phyloP scores from a whole-genome alignment of 306 rosid genomes.

The Pueraria montana region DNA sequence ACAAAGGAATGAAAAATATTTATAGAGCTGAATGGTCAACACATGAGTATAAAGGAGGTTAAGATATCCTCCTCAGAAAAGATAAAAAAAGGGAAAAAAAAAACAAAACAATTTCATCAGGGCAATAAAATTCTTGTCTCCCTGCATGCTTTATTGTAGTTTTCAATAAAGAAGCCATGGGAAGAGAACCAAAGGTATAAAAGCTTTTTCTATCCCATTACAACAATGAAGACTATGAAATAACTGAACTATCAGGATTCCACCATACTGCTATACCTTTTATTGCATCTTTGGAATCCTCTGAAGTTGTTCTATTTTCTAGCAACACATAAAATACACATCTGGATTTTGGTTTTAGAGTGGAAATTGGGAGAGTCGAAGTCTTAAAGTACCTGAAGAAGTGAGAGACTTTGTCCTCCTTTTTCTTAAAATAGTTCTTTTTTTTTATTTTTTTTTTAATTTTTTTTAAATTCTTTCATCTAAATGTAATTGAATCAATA shows the following conservation, averaged over 20 bases:
- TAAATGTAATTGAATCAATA: constrained; percentile 14
- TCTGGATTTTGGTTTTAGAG: background rate
- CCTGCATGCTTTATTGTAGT: background rate
- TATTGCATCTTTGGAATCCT: constrained; percentile 6
- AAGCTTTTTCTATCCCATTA: constrained; percentile 6
- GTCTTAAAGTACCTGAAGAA: constrained; percentile 22
- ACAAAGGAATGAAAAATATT: background rate
- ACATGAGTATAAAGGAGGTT: constrained; percentile 11
- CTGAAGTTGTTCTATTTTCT: constrained; percentile 11
- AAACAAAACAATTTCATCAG: background rate
- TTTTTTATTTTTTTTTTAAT: no score
- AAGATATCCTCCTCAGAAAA: constrained; percentile 35
- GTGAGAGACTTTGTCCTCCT: background rate
- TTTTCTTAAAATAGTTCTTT: background rate
- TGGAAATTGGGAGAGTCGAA: constrained; percentile 13
- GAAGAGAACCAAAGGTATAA: constrained; percentile 23
- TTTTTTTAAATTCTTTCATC: constrained; percentile 18
- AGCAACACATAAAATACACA: background rate
- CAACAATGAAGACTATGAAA: constrained; percentile 36
- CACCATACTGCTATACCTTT: constrained; percentile 29
- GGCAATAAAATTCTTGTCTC: constrained; percentile 30
- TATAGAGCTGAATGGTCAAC: constrained; percentile 27
- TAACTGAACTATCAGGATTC: constrained; percentile 4
- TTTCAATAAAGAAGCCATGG: constrained; percentile 12
- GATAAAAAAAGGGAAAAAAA: background rate